These are phyloP conservation scores for Rhododendron kiyosumense DNA, from an alignment of 148 eudicot species.

Conservation along the genomic window DNA sequence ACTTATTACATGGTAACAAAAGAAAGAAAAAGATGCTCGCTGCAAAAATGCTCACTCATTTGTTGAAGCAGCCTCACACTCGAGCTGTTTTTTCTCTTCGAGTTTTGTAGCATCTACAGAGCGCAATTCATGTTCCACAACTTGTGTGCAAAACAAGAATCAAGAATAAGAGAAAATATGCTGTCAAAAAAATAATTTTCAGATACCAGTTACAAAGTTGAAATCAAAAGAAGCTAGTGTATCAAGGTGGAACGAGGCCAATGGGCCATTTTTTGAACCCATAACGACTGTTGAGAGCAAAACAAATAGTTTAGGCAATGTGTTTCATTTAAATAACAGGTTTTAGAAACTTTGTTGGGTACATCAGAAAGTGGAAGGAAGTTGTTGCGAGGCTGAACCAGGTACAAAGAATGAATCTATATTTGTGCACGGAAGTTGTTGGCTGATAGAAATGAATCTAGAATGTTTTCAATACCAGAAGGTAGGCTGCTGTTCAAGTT, in stretches of 20 bases:
- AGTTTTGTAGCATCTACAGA: neutral
- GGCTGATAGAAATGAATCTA: neutral
- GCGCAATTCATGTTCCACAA: neutral
- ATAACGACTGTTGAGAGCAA: neutral
- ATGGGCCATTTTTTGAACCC: no score
- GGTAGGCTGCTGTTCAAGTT: neutral
- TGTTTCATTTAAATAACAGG: neutral
- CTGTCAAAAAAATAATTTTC: no score
- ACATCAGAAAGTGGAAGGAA: neutral
- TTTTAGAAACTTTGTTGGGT: neutral
- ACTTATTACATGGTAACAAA: neutral
- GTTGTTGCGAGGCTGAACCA: no score
- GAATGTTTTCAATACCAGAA: no score
- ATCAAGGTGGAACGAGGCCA: no score
- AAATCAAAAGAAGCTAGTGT: no score
- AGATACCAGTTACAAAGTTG: no score
- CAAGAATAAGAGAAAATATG: no score
- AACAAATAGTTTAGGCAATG: no score
- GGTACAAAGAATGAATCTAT: no score
- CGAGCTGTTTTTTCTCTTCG: neutral
- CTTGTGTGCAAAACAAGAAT: neutral
- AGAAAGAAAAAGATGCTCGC: neutral
- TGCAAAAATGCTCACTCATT: neutral
- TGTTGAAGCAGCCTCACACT: neutral
- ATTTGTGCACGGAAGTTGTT: no score